Evolutionary conservation across 306 rosid genomes (phyloP).

Genomic region (Quercus berberidifolia): DNA sequence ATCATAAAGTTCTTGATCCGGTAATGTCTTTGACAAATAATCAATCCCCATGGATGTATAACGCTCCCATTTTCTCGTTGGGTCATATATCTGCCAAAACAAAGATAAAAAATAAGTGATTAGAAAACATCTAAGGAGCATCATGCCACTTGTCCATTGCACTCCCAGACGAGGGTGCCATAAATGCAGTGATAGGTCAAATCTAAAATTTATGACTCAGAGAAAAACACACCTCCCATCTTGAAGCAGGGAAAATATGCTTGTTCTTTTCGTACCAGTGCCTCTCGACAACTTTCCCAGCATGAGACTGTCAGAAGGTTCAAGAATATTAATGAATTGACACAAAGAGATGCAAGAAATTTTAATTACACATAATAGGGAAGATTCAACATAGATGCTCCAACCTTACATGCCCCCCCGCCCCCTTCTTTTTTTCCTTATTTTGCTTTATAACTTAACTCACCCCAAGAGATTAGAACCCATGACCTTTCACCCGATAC

Average conservation of each 20-base stretch:
- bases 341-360: background rate
- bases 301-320: conserved; percentile 69
- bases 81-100: conserved; percentile 53
- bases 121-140: background rate
- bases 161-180: background rate
- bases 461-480: too few species aligned
- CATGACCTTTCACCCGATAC: too few species aligned
- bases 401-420: too few species aligned
- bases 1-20: background rate
- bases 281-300: conserved; percentile 96
- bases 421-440: too few species aligned
- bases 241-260: conserved; percentile 98
- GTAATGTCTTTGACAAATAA: background rate
- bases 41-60: conserved; percentile 72
- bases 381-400: too few species aligned
- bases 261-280: conserved; percentile 99
- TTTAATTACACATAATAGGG: background rate
- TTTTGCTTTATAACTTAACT: too few species aligned
- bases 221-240: conserved; percentile 82
- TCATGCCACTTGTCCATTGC: too few species aligned
- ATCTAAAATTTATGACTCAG: background rate
- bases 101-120: background rate
- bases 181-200: background rate
- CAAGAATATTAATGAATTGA: conserved; percentile 1
- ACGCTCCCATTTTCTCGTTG: conserved; percentile 66